These are phyloP conservation scores for Cercospora sp. DNA, from an alignment of 2,329 filamentous ascomycete species.

Conservation along the genomic window DNA sequence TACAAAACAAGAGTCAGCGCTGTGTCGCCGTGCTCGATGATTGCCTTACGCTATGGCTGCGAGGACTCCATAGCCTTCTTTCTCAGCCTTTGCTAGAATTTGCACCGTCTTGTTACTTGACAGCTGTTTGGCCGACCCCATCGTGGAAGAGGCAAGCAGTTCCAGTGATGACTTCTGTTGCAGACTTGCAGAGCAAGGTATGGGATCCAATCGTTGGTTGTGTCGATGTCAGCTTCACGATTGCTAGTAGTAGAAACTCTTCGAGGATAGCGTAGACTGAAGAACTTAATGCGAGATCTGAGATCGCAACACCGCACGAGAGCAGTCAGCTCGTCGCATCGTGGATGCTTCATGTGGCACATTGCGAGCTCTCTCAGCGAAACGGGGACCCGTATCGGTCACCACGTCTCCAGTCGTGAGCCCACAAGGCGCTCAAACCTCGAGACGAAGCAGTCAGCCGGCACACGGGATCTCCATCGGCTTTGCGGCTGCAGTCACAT, in stretches of 20 bases:
- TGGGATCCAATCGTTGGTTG: neutral
- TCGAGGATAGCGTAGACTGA: neutral
- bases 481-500: neutral
- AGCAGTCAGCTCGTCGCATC: neutral
- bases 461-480: neutral
- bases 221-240: neutral
- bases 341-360: neutral
- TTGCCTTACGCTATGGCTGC: slow-evolving; percentile 26
- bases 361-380: neutral
- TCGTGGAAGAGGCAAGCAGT: neutral
- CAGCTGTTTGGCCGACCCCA: neutral
- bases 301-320: neutral
- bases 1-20: neutral
- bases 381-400: neutral
- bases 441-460: neutral
- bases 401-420: neutral
- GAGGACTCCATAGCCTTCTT: slow-evolving; percentile 29
- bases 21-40: neutral
- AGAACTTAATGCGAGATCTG: neutral
- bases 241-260: neutral
- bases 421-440: neutral
- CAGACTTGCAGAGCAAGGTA: neutral
- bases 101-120: slow-evolving; percentile 22
- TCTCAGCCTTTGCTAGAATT: slow-evolving; percentile 29
- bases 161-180: neutral